Conservation (phyloP, 805 yeast genomes). For the Kuraishia borneana region DNA sequence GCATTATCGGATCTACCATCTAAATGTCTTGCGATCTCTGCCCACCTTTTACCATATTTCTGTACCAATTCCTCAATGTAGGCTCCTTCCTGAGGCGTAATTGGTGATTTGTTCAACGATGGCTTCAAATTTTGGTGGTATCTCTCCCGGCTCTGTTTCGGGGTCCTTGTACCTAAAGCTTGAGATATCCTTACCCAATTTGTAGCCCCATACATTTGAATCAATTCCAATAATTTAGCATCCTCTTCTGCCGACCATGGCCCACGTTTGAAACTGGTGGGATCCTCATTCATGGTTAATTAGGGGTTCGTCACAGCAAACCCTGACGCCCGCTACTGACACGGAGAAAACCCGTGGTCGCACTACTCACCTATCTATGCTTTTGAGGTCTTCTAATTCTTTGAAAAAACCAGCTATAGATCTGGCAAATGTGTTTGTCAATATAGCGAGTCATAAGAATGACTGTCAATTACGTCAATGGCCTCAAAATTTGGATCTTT, state of each 20-base stretch:
- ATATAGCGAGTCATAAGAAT: too few relatives aligned
- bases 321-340: too few relatives aligned
- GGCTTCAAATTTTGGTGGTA: constrained; percentile 90
- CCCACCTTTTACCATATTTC: constrained; percentile 84
- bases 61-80: constrained; percentile 70
- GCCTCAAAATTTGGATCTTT: too few relatives aligned
- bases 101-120: constrained; percentile 68
- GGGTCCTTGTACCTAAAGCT: constrained; percentile 63
- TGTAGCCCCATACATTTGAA: constrained; percentile 62
- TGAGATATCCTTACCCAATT: constrained; percentile 86
- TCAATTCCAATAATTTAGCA: constrained; percentile 55
- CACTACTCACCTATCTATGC: too few relatives aligned
- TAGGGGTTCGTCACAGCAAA: too few relatives aligned
- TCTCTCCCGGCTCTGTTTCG: constrained; percentile 86
- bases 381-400: too few relatives aligned
- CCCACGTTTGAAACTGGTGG: constrained; percentile 38
- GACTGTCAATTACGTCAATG: too few relatives aligned
- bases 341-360: too few relatives aligned
- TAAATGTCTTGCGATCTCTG: constrained; percentile 80
- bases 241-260: constrained; percentile 91
- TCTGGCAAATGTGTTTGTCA: too few relatives aligned
- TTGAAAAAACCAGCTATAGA: too few relatives aligned
- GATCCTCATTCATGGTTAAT: too few relatives aligned
- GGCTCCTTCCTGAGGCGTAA: constrained; percentile 74
- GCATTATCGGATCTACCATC: constrained; percentile 87